Evolutionary conservation across 2,329 filamentous ascomycete species (phyloP).

Genomic region (Fusarium torulosum): DNA sequence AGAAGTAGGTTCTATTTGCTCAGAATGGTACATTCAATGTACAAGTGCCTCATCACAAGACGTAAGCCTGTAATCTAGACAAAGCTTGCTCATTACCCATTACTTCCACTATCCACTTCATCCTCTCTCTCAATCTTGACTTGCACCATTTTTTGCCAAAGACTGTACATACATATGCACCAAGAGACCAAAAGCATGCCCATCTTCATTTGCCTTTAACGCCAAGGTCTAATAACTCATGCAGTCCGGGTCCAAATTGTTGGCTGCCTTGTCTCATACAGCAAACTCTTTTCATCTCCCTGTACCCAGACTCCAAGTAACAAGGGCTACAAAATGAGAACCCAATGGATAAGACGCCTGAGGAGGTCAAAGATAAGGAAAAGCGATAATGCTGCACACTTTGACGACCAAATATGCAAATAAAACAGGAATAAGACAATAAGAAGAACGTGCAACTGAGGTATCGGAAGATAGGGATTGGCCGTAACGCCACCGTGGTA

Average conservation of each 20-base stretch:
- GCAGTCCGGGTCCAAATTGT: slow-evolving; percentile 2
- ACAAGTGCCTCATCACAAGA: slow-evolving; percentile 23
- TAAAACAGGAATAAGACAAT: neutral
- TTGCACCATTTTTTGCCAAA: slow-evolving; percentile 26
- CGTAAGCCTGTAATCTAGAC: slow-evolving; percentile 12
- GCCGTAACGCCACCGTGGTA: slow-evolving; percentile 30
- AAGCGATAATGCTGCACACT: slow-evolving; percentile 13
- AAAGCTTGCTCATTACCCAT: slow-evolving; percentile 20
- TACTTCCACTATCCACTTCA: neutral
- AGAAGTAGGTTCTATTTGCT: neutral
- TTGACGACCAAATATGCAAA: slow-evolving; percentile 27
- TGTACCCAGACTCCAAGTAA: slow-evolving; percentile 23
- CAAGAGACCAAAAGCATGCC: slow-evolving; percentile 19
- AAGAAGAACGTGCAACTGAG: slow-evolving; percentile 5
- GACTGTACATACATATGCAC: slow-evolving; percentile 30
- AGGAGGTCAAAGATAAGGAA: slow-evolving; percentile 22
- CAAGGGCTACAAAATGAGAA: neutral
- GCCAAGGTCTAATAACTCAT: slow-evolving; percentile 32
- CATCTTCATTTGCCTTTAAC: slow-evolving; percentile 2
- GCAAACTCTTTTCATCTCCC: slow-evolving; percentile 1
- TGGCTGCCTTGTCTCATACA: neutral
- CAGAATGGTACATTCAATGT: slow-evolving; percentile 33
- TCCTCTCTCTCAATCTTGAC: slow-evolving; percentile 7
- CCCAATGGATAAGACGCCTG: slow-evolving; percentile 13
- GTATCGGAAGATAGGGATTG: slow-evolving; percentile 11